Percentiles rank a stretch among this genome's conserved stretches.
These are phyloP conservation scores for Penicillium samsonianum DNA, from an alignment of 495 filamentous ascomycete species.

Conservation along the genomic window DNA sequence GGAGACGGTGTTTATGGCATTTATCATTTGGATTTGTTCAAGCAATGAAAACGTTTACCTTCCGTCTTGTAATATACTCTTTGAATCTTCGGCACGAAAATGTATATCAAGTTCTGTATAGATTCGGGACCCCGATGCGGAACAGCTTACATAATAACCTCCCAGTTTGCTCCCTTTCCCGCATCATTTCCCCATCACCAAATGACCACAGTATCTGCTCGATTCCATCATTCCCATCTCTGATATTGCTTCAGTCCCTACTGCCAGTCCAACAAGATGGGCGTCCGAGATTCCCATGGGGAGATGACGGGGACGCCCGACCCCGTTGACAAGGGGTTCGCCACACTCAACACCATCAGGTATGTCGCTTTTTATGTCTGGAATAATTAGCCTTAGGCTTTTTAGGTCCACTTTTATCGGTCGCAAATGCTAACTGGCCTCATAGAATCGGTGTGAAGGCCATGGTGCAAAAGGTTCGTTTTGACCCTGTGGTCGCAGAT, in stretches of 20 bases:
- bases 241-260: background rate
- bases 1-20: background rate
- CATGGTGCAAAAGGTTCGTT: slow-evolving; percentile 65
- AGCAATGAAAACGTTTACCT: background rate
- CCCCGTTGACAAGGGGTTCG: slow-evolving; percentile 72
- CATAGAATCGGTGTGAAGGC: slow-evolving; percentile 72
- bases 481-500: slow-evolving; percentile 14
- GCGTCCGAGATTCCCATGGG: slow-evolving; percentile 47
- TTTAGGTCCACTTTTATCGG: slow-evolving; percentile 39
- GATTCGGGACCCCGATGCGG: slow-evolving; percentile 5
- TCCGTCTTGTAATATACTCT: background rate
- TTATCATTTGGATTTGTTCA: background rate
- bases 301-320: slow-evolving; percentile 58
- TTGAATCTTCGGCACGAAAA: background rate
- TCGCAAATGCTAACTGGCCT: slow-evolving; percentile 45
- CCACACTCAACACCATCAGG: slow-evolving; percentile 76
- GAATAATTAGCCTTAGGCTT: slow-evolving; percentile 3
- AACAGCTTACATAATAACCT: slow-evolving; percentile 4
- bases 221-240: slow-evolving; percentile 31
- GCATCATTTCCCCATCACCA: slow-evolving; percentile 4
- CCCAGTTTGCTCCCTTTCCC: slow-evolving; percentile 12
- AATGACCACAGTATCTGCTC: slow-evolving; percentile 27
- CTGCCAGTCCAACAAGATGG: slow-evolving; percentile 38
- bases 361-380: slow-evolving; percentile 37
- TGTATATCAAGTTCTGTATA: background rate